Evolutionary conservation across 2,329 filamentous ascomycete species (phyloP).

Genomic region (Verticillium alfalfae): DNA sequence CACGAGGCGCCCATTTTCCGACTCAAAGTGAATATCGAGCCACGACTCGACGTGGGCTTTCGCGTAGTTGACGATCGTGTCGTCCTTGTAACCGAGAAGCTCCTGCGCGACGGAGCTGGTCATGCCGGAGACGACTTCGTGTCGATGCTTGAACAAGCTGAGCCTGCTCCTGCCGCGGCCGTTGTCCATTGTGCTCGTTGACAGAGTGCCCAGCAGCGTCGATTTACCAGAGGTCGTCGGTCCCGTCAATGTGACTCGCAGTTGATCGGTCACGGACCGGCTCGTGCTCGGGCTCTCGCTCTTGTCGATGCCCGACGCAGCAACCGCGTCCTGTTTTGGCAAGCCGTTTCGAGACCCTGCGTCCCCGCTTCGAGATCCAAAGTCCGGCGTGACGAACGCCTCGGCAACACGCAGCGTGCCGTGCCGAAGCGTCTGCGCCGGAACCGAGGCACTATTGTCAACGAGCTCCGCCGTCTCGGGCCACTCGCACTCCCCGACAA

Average conservation of each 20-base stretch:
- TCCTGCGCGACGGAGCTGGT: constrained; percentile 95
- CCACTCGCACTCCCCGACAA: constrained; percentile 83
- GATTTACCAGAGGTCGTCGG: constrained; percentile 92
- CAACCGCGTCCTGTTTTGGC: neutral
- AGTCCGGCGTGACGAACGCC: constrained; percentile 74
- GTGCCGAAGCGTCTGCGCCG: constrained; percentile 15
- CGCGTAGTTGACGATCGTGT: constrained; percentile 72
- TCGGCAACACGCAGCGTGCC: constrained; percentile 82
- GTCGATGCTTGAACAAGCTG: constrained; percentile 83
- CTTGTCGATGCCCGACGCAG: neutral
- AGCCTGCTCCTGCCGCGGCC: constrained; percentile 85
- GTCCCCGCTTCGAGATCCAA: constrained; percentile 31
- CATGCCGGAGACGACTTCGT: constrained; percentile 86
- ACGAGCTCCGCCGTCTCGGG: constrained; percentile 34
- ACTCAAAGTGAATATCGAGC: constrained; percentile 84
- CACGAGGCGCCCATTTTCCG: constrained; percentile 69
- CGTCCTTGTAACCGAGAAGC: constrained; percentile 72
- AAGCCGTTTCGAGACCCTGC: constrained; percentile 13
- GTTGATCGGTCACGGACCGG: constrained; percentile 61
- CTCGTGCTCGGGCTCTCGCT: constrained; percentile 28
- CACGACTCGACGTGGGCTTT: constrained; percentile 84
- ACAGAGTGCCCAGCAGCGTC: constrained; percentile 80
- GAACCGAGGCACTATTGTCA: constrained; percentile 16
- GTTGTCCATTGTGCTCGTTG: constrained; percentile 84
- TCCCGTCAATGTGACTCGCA: constrained; percentile 82